A percentile compares a stretch with the other conserved stretches of the same genome.
These are phyloP conservation scores for Pittosporum tobira DNA, from an alignment of 129 eudicot species.

Conservation along the genomic window DNA sequence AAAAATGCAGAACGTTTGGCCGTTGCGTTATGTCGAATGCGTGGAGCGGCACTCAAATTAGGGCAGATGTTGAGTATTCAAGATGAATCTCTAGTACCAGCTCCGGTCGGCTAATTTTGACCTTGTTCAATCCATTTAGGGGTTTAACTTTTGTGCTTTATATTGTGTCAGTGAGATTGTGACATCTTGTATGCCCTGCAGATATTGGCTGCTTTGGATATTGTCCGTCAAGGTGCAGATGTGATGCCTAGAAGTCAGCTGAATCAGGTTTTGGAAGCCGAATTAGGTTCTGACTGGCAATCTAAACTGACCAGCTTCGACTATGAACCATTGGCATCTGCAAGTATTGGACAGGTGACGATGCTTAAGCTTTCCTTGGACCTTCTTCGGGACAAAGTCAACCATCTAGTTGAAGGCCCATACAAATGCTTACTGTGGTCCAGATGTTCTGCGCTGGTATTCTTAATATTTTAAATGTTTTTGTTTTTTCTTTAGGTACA, in stretches of 20 bases:
- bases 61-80: constrained; percentile 99
- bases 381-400: too few relatives aligned
- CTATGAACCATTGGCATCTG: constrained; percentile 97
- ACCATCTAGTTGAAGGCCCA: neutral
- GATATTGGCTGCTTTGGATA: constrained; percentile 95
- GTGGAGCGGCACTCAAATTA: constrained; percentile 94
- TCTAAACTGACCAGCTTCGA: constrained; percentile 79
- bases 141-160: neutral
- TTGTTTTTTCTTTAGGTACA: constrained; percentile 94
- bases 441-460: neutral
- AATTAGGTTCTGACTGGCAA: constrained; percentile 78
- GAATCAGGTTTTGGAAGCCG: constrained; percentile 82
- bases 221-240: constrained; percentile 99
- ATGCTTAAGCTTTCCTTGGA: neutral
- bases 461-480: constrained; percentile 16
- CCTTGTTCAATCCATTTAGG: neutral
- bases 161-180: neutral
- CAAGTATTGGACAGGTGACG: constrained; percentile 98
- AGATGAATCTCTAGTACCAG: constrained; percentile 92
- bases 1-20: constrained; percentile 97
- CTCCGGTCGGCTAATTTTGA: constrained; percentile 55
- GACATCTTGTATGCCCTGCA: constrained; percentile 24
- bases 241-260: constrained; percentile 95
- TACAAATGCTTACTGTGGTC: neutral
- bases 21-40: constrained; percentile 97